Base-by-base conservation (phyloP, 1,284 basidiomycete genomes). In the Ceratobasidium sp. region DNA sequence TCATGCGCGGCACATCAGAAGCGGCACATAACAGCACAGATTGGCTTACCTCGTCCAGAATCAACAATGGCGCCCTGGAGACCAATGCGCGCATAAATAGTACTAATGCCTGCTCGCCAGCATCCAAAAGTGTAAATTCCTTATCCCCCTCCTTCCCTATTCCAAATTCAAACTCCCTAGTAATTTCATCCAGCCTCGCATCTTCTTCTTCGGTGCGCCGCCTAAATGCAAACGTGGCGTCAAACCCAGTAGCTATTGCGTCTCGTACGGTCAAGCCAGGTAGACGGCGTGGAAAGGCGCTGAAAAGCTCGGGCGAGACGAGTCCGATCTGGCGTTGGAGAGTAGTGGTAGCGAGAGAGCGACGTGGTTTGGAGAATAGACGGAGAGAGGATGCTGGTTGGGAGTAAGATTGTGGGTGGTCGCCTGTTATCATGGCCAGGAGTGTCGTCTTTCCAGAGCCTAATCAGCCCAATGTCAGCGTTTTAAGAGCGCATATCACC, bases 391-490 rank as follows among this genome's bases (percentile, higher is more conserved):
- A 31, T 0, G 81, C 62, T 0, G 83, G 82, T 80, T 94, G 91
- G 0, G 90, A 91, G 83, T 92, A 98, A 0, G 96, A 97, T 77
- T 94, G 94, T 0, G 97, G 96, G 81, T 98, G 97, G 79, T 97
- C 95, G 29, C 97, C 97, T 0, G 95, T 94, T 48, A 99, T 84
- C 41, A 98, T 82, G 3, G 96, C 91, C n/a, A 98, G 86, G 0
- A 98, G 88, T 0, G 97, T 98, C 0, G 96, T 97, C 84, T 99
- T 99, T 1, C 97, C 97, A 0, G 94, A 95, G 59, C 95, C 92
- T 94, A 41, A 76, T 77, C 5, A 80, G 76, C 11, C 24, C 9
- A 34, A 58, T 24, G 58, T 72, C 5, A 53, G 11, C 34, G 13
- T 39, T 24, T 46, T 43, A 22, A 14, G n/a, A 6, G 6, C 8